Evolutionary conservation across 2,329 filamentous ascomycete species (phyloP).

Genomic region (Chrysoporthe deuterocubensis): DNA sequence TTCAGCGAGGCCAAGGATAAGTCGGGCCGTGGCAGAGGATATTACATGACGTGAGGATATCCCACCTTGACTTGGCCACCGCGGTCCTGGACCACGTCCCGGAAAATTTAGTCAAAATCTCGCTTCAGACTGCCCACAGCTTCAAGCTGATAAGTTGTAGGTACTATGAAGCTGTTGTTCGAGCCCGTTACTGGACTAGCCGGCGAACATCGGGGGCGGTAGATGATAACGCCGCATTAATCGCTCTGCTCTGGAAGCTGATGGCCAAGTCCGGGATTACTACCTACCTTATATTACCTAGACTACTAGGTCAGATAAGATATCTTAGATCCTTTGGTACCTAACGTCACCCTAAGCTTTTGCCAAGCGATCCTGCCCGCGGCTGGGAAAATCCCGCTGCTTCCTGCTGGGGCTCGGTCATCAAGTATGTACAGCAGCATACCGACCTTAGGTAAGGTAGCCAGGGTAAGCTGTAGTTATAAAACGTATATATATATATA

Average conservation of each 20-base stretch:
- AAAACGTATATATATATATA: no score
- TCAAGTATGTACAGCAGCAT: neutral
- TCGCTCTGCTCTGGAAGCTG: neutral
- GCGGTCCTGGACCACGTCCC: neutral
- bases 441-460: neutral
- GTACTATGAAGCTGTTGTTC: neutral
- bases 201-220: no score
- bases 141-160: neutral
- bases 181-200: no score
- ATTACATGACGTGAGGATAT: no score
- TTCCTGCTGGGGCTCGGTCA: neutral
- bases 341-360: neutral
- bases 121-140: neutral
- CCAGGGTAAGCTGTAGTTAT: neutral
- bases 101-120: neutral
- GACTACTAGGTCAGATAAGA: neutral
- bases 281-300: neutral
- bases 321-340: neutral
- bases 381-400: neutral
- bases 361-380: neutral
- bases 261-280: neutral
- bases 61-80: no score
- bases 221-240: no score
- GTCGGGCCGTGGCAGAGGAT: no score
- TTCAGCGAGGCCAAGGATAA: neutral